Percentiles rank a stretch among this genome's conserved stretches.
These are phyloP conservation scores for Ceratobasidium sp. DNA, from an alignment of 1,284 basidiomycete genomes.

Conservation along the genomic window DNA sequence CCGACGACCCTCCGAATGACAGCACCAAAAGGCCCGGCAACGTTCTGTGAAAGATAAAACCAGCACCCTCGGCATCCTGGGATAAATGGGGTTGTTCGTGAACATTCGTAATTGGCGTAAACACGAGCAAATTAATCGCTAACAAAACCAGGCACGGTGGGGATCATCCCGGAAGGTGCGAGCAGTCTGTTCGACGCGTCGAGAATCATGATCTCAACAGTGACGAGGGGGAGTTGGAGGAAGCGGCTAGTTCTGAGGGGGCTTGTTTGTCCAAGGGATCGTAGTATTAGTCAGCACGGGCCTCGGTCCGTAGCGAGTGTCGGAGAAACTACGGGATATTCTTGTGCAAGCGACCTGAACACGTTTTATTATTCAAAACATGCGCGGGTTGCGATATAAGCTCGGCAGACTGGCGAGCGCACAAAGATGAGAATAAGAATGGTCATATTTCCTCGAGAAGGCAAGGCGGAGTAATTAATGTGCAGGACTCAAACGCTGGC, in stretches of 20 bases:
- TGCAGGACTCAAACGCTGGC: neutral
- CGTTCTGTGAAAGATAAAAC: neutral
- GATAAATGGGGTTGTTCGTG: slow-evolving; percentile 32
- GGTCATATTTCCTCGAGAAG: neutral
- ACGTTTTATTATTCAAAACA: neutral
- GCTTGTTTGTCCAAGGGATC: slow-evolving; percentile 1
- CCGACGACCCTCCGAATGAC: slow-evolving; percentile 33
- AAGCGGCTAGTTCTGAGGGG: slow-evolving; percentile 4
- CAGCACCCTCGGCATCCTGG: neutral
- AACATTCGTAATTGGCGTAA: neutral
- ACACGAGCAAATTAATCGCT: neutral
- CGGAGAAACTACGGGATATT: slow-evolving; percentile 35
- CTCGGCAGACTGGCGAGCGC: slow-evolving; percentile 3
- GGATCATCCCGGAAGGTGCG: neutral
- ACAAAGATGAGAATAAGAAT: neutral
- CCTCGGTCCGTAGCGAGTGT: slow-evolving; percentile 22
- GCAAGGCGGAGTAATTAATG: slow-evolving; percentile 33
- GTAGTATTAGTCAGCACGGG: slow-evolving; percentile 10
- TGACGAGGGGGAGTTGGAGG: neutral
- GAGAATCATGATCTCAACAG: slow-evolving; percentile 16
- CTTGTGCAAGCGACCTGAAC: neutral
- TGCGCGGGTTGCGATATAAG: slow-evolving; percentile 23
- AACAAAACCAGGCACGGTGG: slow-evolving; percentile 4
- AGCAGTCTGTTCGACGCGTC: slow-evolving; percentile 2
- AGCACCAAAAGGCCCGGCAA: slow-evolving; percentile 1